Evolutionary conservation across 1,139 yeast genomes (phyloP), one percentile per base, ranked within the genome.

Genomic region (Protomyces gravidus): DNA sequence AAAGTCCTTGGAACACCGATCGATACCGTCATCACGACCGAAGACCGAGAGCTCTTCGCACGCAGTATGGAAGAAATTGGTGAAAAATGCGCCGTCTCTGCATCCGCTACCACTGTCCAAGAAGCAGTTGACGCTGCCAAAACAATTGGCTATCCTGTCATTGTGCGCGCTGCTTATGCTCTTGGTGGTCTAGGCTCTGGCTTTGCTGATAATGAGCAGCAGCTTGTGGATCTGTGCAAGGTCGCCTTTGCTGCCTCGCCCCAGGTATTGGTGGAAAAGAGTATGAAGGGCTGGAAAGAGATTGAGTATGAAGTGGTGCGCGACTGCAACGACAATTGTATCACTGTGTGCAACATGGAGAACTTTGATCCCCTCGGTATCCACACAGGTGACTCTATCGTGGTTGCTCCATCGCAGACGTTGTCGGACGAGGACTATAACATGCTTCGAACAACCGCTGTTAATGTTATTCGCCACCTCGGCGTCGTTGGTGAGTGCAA

Each of bases 401-500:
- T 92, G 61, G 96, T 92, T 70, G 98, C 98, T 62, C 98, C 98
- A 61, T 90, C 97, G 46, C 98, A 92, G 78, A 92, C 98, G 45
- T 79, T 92, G 67, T 86, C 96, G 30, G 97, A 92, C 71, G 97
- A 89, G 74, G 98, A 92, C 70, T 92, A 90, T 79, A 89, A 92
- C 76, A 92, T 92, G 98, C 80, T 92, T 71, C 85, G 98, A 78
- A 88, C 97, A 50, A 89, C 98, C 61, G 98, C 98, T 56, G 95
- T 92, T 67, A 92, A 92, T 68, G 96, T 92, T 67, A 92, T 92
- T 67, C 86, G 98, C 76, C 98, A 92, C 71, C 80, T 92, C 71
- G 98, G 98, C 69, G 98, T 92, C 72, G 97, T 92, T 70, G 98
- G 98, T 80, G 98, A 92, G 78, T 92, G 98, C 81, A 92, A 92